These are phyloP conservation scores for Boletus reticuloceps DNA, from an alignment of 768 basidiomycete genomes.

Conservation along the genomic window DNA sequence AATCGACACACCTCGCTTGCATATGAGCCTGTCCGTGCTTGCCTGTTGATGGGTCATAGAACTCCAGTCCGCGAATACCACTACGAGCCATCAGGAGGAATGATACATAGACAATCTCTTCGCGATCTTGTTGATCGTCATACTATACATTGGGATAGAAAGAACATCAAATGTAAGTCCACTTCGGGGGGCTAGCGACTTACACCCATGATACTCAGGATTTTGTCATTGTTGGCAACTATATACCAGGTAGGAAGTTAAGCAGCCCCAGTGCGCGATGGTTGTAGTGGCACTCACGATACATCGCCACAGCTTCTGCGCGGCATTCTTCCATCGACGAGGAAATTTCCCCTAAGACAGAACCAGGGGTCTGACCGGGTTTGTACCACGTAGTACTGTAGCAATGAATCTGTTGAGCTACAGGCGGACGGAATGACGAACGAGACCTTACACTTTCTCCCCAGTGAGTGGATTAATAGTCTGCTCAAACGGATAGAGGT, in stretches of 20 bases:
- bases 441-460: conserved; percentile 55
- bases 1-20: conserved; percentile 69
- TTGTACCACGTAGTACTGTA: conserved; percentile 82
- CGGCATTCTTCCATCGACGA: conserved; percentile 93
- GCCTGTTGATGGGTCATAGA: conserved; percentile 73
- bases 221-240: conserved; percentile 76
- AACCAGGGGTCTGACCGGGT: conserved; percentile 78
- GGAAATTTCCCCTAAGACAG: conserved; percentile 82
- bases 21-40: conserved; percentile 91
- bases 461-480: conserved; percentile 82
- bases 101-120: conserved; percentile 77
- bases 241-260: neutral
- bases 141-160: conserved; percentile 43
- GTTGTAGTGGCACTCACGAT: conserved; percentile 45
- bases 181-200: conserved; percentile 18
- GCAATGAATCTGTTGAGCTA: neutral
- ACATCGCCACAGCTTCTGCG: conserved; percentile 85
- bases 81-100: conserved; percentile 87
- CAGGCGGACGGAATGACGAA: neutral
- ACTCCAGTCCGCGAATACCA: conserved; percentile 77
- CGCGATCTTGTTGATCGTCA: conserved; percentile 59
- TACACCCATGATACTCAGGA: conserved; percentile 79
- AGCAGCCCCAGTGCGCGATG: neutral
- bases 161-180: neutral
- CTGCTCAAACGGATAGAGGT: conserved; percentile 34